These are phyloP conservation scores for Agrostemma githago DNA, from an alignment of 148 eudicot species.

Conservation along the genomic window DNA sequence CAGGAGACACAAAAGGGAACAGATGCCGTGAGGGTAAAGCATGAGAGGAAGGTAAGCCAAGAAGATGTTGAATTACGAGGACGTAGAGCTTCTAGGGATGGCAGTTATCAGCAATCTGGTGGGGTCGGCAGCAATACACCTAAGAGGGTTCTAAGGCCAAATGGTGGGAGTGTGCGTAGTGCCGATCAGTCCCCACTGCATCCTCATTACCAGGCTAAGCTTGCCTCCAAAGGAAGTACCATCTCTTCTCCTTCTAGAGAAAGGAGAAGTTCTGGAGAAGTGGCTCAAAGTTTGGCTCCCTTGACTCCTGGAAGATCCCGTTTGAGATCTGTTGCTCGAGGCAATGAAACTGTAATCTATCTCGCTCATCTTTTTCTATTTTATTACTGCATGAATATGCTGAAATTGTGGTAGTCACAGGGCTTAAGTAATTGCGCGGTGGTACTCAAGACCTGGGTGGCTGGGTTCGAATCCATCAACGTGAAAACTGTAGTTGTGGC, in stretches of 20 bases:
- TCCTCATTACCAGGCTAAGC: slow-evolving; percentile 48
- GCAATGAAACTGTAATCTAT: slow-evolving; percentile 54
- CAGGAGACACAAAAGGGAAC: slow-evolving; percentile 27
- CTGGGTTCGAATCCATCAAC: neutral
- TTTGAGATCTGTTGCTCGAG: slow-evolving; percentile 56
- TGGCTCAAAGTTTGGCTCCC: slow-evolving; percentile 50
- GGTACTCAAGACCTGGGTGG: neutral
- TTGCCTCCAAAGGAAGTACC: slow-evolving; percentile 37
- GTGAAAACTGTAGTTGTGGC: neutral
- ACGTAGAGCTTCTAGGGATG: slow-evolving; percentile 28
- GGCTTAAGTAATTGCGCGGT: neutral
- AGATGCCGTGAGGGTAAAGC: slow-evolving; percentile 31
- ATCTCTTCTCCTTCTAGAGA: slow-evolving; percentile 64
- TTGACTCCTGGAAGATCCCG: slow-evolving; percentile 77
- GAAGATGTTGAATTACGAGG: slow-evolving; percentile 42
- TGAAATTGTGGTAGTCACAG: neutral
- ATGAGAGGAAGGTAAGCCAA: slow-evolving; percentile 28
- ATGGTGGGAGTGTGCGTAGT: slow-evolving; percentile 42
- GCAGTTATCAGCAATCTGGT: slow-evolving; percentile 35
- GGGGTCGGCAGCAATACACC: slow-evolving; percentile 42
- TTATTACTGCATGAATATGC: slow-evolving; percentile 4
- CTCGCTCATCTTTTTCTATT: slow-evolving; percentile 12
- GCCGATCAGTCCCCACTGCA: slow-evolving; percentile 56
- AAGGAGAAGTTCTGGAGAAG: slow-evolving; percentile 52
- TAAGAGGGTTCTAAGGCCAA: slow-evolving; percentile 33